Evolutionary conservation across 495 filamentous ascomycete genomes (phyloP), one percentile per base, ranked within the genome.

Genomic region (Podospora sp.): DNA sequence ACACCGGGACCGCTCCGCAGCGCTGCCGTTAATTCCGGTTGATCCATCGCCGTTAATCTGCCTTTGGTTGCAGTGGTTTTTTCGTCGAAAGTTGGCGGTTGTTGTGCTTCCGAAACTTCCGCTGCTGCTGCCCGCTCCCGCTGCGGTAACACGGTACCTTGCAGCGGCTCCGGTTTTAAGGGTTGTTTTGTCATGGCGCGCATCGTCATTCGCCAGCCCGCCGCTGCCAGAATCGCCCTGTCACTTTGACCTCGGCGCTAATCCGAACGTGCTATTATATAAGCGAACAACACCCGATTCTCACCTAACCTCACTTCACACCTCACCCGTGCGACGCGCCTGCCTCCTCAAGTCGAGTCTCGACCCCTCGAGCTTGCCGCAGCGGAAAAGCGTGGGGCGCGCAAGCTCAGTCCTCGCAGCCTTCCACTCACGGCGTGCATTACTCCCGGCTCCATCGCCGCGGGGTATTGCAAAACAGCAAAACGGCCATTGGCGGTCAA

Each of bases 1-100:
- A 73, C 70, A 35, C 27, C 63, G 55, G 70, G 68, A 12, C 70
- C 71, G 69, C 65, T 40, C 67, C 62, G 61, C 61, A 59, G 64
- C 53, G 50, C 65, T 29, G 68, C 8, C 14, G 6, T 62, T 6
- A 25, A 24, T n/a, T 40, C 36, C 24, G 26, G 49, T 33, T 27
- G 61, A 20, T 63, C 61, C 61, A 63, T 63, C 12, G 61, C 26
- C 49, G 25, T 21, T 59, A 26, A 7, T 7, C 26, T 27, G 25
- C 26, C n/a, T n/a, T 59, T 16, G 22, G 56, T 27, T 59, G 22
- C 26, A 26, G 12, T 27, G 24, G 18, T 20, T 33, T 27, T 59
- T 59, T 58, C 24, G 56, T 33, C 29, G 29, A 33, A n/a, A 3
- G 29, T 14, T n/a, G 56, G 24, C 25, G 24, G 56, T 35, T 59